phyloP scores from a whole-genome alignment of 495 filamentous ascomycete genomes.

The Cudoniella acicularis region DNA sequence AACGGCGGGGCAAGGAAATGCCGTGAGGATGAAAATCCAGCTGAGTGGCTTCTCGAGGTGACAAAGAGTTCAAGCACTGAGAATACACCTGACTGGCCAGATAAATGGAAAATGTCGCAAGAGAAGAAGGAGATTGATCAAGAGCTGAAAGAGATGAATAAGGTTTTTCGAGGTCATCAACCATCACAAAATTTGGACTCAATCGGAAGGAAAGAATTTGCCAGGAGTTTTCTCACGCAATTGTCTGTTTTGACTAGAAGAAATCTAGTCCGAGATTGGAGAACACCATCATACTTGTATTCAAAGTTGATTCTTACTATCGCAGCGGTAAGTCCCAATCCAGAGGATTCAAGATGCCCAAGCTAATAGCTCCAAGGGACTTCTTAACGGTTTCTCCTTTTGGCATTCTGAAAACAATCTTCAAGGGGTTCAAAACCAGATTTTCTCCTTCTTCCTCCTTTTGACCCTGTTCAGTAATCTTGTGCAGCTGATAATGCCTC shows the following conservation, averaged over 20 bases:
- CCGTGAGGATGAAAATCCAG: conserved; percentile 71
- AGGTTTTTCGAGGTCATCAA: too few relatives aligned
- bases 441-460: conserved; percentile 83
- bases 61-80: conserved; percentile 36
- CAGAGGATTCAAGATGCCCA: too few relatives aligned
- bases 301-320: conserved; percentile 59
- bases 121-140: conserved; percentile 31
- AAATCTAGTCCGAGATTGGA: conserved; percentile 88
- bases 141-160: too few relatives aligned
- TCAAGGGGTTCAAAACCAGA: conserved; percentile 82
- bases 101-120: conserved; percentile 42
- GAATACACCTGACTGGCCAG: conserved; percentile 74
- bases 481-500: conserved; percentile 79
- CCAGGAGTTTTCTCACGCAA: conserved; percentile 52
- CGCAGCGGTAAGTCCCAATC: conserved; percentile 66
- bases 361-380: conserved; percentile 35
- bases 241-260: conserved; percentile 51
- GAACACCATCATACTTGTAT: conserved; percentile 82
- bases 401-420: conserved; percentile 63
- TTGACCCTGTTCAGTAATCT: conserved; percentile 71
- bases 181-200: too few relatives aligned
- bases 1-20: conserved; percentile 66
- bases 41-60: conserved; percentile 94
- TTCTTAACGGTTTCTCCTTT: conserved; percentile 93
- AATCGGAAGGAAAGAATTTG: too few relatives aligned